phyloP scores from a whole-genome alignment of 306 rosid genomes.

The Pterocarpus santalinus region DNA sequence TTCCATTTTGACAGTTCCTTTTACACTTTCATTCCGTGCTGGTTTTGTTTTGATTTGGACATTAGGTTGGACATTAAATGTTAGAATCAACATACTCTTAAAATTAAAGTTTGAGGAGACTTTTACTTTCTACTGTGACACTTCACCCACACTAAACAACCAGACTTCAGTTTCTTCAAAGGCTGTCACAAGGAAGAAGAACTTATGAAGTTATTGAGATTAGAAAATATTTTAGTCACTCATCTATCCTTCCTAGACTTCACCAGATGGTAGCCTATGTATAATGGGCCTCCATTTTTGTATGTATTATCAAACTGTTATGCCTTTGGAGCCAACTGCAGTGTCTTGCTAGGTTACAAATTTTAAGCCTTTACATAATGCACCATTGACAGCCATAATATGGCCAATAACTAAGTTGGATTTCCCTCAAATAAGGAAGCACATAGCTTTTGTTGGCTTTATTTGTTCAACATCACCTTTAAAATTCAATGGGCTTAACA shows the following conservation, averaged over 20 bases:
- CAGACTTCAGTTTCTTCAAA: too few relatives aligned
- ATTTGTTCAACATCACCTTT: background rate
- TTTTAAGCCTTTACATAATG: slow-evolving; percentile 29
- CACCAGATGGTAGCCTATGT: too few relatives aligned
- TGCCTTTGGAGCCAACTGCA: slow-evolving; percentile 25
- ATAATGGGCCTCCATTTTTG: too few relatives aligned
- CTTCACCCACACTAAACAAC: slow-evolving; percentile 24
- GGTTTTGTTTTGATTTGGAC: background rate
- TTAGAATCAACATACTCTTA: slow-evolving; percentile 18
- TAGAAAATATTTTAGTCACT: background rate
- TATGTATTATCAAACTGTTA: slow-evolving; percentile 18
- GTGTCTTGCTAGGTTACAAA: slow-evolving; percentile 23
- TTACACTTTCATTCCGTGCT: background rate
- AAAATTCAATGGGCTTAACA: background rate
- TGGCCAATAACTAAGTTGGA: slow-evolving; percentile 7
- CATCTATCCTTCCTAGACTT: background rate
- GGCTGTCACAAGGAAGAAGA: background rate
- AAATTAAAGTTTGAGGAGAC: slow-evolving; percentile 14
- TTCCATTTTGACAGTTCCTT: slow-evolving; percentile 4
- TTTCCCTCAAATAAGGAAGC: slow-evolving; percentile 27
- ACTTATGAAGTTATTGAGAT: background rate
- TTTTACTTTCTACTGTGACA: slow-evolving; percentile 7
- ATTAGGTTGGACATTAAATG: background rate
- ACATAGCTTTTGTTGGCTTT: background rate
- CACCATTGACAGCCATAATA: background rate